Base-by-base conservation (phyloP, 139 green algal genomes). In the Desmodesmus armatus region DNA sequence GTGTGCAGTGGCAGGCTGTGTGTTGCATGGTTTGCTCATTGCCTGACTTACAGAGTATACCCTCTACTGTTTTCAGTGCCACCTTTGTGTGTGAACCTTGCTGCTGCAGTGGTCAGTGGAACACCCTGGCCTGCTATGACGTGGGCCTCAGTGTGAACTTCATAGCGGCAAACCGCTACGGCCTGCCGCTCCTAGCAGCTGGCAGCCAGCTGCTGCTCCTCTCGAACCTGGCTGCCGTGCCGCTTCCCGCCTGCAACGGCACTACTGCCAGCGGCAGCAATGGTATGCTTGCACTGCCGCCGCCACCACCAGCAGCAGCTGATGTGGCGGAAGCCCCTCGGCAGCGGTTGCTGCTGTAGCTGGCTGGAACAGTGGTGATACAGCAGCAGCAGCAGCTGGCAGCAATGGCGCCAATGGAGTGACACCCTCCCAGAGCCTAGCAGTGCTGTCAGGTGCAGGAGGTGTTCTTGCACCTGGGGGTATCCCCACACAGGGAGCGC, bases 161-260 rank as follows among this genome's bases (percentile, higher is more conserved):
- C 51, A 69, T 86, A 33, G 29, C 51, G 53, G 37, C 67, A 41
- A 73, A 47, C 39, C 35, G 33, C 19, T 19, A 67, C 40, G 82
- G 82, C 5, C 72, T 82, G 39, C 84, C 82, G 9, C 55, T 87
- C 19, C 25, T 87, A 1, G 29, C 82, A 7, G 67, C 85, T 60
- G 85, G 85, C 78, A 81, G 43, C 55, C 76, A 88, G 77, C 39
- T 88, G 77, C 78, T 85, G 55, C 66, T 85, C 53, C 69, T 88
- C 29, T 85, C 85, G 47, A 88, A 88, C 70, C 31, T 81, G 31
- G 60, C 78, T 51, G 49, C n/a, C n/a, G n/a, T n/a, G n/a, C n/a
- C 73, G 29, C 73, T 35, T 9, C 6, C 69, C 13, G 43, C 60
- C 60, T 15, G 55, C 69, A 31, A 53, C 40, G 31, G 60, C 67